phyloP scores from a whole-genome alignment of 768 basidiomycete genomes.

The Lentinus brumalis region DNA sequence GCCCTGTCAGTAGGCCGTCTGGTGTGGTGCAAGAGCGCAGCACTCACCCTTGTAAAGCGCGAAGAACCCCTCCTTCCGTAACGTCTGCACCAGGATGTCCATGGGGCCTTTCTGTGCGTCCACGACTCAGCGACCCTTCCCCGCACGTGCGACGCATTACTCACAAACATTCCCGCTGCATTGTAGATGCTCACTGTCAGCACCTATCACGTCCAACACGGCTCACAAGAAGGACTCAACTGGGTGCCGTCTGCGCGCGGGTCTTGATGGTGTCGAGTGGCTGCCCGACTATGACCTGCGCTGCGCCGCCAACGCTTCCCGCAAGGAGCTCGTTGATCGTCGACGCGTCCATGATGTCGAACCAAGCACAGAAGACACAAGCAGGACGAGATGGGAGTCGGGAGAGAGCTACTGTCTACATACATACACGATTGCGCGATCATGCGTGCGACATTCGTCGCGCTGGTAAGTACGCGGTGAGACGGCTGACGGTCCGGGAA shows the following conservation, averaged over 20 bases:
- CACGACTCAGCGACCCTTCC: not conserved
- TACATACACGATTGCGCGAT: constrained; percentile 4
- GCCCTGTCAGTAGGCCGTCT: not conserved
- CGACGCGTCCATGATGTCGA: constrained; percentile 36
- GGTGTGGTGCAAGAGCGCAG: too few species aligned
- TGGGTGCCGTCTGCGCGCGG: too few species aligned
- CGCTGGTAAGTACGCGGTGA: too few species aligned
- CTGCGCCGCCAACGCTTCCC: constrained; percentile 90
- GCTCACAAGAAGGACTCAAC: constrained; percentile 2
- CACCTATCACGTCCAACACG: not conserved
- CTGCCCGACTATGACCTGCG: constrained; percentile 90
- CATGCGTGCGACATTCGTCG: not conserved
- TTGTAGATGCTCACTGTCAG: not conserved
- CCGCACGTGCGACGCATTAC: constrained; percentile 31
- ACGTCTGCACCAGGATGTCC: constrained; percentile 86
- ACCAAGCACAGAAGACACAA: not conserved
- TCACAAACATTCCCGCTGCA: constrained; percentile 85
- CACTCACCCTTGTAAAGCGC: constrained; percentile 89
- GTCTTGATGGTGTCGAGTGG: too few species aligned
- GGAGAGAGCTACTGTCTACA: not conserved
- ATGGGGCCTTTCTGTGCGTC: constrained; percentile 80
- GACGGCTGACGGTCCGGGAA: too few species aligned
- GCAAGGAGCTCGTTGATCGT: constrained; percentile 84
- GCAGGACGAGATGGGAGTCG: not conserved
- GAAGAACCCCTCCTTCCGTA: constrained; percentile 86